Conservation (phyloP, 2,329 filamentous ascomycete species). For the Pezicula rhizophila region DNA sequence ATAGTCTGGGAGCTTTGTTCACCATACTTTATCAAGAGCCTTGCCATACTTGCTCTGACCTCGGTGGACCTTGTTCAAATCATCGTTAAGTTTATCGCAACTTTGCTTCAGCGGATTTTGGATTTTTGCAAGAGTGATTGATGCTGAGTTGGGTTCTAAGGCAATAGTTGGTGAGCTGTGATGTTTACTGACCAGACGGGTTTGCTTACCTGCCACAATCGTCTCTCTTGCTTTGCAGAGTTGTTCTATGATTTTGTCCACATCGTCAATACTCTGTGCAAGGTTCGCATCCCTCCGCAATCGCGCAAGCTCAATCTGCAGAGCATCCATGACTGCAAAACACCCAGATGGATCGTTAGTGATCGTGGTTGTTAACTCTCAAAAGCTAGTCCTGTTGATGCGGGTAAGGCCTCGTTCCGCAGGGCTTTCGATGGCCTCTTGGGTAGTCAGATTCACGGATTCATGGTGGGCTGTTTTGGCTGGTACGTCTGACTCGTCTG, state of each 20-base stretch:
- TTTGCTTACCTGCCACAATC: constrained; percentile 59
- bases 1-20: not conserved
- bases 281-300: constrained; percentile 26
- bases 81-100: constrained; percentile 73
- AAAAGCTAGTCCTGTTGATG: too few species aligned
- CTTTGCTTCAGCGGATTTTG: constrained; percentile 79
- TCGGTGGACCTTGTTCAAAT: constrained; percentile 77
- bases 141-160: constrained; percentile 62
- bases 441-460: too few species aligned
- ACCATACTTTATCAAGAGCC: constrained; percentile 68
- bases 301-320: constrained; percentile 25
- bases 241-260: constrained; percentile 75
- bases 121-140: constrained; percentile 72
- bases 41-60: constrained; percentile 80
- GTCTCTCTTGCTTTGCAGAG: constrained; percentile 67
- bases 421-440: too few species aligned
- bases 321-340: constrained; percentile 24
- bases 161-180: constrained; percentile 3
- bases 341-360: constrained; percentile 10
- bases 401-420: too few species aligned
- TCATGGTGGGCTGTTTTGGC: too few species aligned
- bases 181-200: constrained; percentile 5
- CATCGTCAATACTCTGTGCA: constrained; percentile 52
- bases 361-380: not conserved
- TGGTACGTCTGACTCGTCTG: too few species aligned